These are phyloP conservation scores for Alloteropsis semialata DNA, from an alignment of 176 grass and related monocot species.

Conservation along the genomic window DNA sequence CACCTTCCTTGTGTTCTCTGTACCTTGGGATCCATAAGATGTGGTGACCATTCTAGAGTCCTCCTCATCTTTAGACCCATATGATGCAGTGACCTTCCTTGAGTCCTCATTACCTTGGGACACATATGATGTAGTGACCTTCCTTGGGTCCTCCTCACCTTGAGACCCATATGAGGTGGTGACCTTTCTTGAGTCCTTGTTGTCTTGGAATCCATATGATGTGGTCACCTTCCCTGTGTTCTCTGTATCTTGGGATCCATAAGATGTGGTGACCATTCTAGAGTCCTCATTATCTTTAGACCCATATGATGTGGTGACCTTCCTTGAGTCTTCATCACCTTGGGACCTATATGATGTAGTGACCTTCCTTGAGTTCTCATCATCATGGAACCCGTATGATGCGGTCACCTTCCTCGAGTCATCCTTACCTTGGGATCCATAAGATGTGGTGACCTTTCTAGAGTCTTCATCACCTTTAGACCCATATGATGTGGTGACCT, in stretches of 20 bases:
- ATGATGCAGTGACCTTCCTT: neutral
- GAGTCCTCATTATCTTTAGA: neutral
- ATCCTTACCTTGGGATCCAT: neutral
- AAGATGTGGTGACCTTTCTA: neutral
- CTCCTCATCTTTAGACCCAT: neutral
- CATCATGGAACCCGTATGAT: neutral
- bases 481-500: neutral
- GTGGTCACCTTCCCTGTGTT: neutral
- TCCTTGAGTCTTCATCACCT: neutral
- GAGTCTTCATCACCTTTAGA: neutral
- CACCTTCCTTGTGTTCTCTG: neutral
- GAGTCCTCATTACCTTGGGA: neutral
- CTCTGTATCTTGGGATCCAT: neutral
- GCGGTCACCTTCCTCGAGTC: neutral
- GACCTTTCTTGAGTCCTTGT: neutral
- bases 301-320: neutral
- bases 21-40: neutral
- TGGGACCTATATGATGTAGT: neutral
- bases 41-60: neutral
- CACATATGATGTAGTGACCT: neutral
- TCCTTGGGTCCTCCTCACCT: neutral
- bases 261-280: neutral
- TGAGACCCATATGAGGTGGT: neutral
- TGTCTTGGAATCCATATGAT: neutral
- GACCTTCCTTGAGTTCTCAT: neutral